Base-by-base conservation (phyloP, 208 protist genomes). In the Vickermania ingenoplastis region DNA sequence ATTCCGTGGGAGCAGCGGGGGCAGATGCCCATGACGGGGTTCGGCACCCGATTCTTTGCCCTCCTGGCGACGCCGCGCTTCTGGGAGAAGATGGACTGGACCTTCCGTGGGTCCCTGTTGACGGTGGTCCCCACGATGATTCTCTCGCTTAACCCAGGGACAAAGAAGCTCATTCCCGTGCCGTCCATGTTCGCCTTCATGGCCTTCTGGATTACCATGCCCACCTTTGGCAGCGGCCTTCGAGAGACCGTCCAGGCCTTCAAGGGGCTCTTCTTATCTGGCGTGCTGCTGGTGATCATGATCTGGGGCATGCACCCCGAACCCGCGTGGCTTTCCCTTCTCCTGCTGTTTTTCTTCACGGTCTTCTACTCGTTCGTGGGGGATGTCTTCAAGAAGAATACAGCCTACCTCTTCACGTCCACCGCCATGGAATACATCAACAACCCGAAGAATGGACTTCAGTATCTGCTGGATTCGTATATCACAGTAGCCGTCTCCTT, bases 61-160 rank as follows among this genome's bases (percentile, higher is more conserved):
- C 31, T 92, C 26, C 73, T 91, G 57, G 78, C 79, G 41, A 82
- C 84, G 14, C 88, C 88, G 17, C 80, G 86, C 53, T 91, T 95
- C 52, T 95, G 88, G 85, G 88, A 92, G 67, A 91, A 92, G 71
- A 57, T 92, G 52, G 88, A 95, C 61, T 95, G 88, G 85, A 77
- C 84, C 5, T 65, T 95, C 26, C 84, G 88, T 23, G 84, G 73
- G 1, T 77, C 88, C 21, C 51, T 91, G n/a, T 72, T 95, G 51
- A 92, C 88, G 27, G 81, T 95, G 31, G 57, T 95, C 2, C 88
- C 88, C 17, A 82, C 81, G 11, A 95, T 92, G 88, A 78, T 95
- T 62, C 78, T 95, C 1, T 75, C 82, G 1, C 71, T 95, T 7
- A 82, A 95, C 63, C 84, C 84, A 2, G 49, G 72, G 51, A 95